A percentile compares a stretch with the other conserved stretches of the same genome.
Evolutionary conservation across 2,329 filamentous ascomycete species (phyloP).

Genomic region (Cercospora beticola): DNA sequence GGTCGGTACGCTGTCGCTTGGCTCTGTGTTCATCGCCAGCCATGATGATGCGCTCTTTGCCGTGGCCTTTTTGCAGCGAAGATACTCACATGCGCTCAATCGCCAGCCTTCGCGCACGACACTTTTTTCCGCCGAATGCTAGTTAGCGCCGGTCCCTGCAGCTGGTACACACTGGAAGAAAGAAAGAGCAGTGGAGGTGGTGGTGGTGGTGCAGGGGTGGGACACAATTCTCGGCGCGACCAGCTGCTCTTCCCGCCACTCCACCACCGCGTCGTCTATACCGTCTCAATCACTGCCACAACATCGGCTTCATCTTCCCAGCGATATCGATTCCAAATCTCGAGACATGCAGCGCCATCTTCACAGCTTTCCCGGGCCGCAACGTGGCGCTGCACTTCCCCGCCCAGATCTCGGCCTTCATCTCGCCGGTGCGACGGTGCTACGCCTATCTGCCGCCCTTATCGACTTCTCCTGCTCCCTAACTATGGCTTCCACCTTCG

Average conservation of each 20-base stretch:
- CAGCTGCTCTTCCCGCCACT: not conserved
- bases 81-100: constrained; percentile 12
- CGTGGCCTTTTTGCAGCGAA: not conserved
- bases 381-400: not conserved
- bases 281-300: not conserved
- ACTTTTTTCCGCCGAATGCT: not conserved
- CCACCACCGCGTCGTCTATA: not conserved
- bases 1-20: constrained; percentile 26
- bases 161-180: not conserved
- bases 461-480: not conserved
- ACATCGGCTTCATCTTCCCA: not conserved
- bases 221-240: not conserved
- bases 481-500: not conserved
- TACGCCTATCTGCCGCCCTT: not conserved
- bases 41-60: constrained; percentile 20
- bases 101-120: not conserved
- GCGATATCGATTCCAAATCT: not conserved
- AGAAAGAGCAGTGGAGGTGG: not conserved
- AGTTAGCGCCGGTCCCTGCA: not conserved
- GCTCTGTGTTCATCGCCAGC: constrained; percentile 24
- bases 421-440: not conserved
- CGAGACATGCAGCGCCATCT: not conserved
- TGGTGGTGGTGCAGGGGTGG: not conserved
- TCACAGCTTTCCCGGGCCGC: not conserved
- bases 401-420: constrained; percentile 1